phyloP scores from a whole-genome alignment of 75 land plant genomes.

The Picea sitchensis region DNA sequence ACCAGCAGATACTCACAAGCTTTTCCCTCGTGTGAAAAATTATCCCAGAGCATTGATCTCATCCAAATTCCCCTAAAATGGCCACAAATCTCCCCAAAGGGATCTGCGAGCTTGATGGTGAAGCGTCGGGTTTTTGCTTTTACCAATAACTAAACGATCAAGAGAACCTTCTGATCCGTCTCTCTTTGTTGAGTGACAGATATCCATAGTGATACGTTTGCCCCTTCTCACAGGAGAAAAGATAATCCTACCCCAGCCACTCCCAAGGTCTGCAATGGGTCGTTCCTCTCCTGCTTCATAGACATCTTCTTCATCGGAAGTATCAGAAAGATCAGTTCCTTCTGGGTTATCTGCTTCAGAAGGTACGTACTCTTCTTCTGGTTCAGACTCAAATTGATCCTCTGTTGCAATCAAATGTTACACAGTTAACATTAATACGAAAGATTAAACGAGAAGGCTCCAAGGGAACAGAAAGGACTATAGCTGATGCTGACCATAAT shows the following conservation, averaged over 20 bases:
- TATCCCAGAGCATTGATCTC: background rate
- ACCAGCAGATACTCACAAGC: background rate
- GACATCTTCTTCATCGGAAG: conserved; percentile 32
- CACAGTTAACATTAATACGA: background rate
- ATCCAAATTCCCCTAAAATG: conserved; percentile 19
- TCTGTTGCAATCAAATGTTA: conserved; percentile 18
- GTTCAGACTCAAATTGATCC: conserved; percentile 26
- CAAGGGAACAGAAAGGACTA: background rate
- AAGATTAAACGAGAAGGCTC: background rate
- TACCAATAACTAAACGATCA: conserved; percentile 54
- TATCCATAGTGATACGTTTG: conserved; percentile 49
- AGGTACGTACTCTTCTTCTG: conserved; percentile 13
- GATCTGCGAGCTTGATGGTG: conserved; percentile 76
- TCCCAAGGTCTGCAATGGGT: conserved; percentile 59
- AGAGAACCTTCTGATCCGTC: conserved; percentile 79
- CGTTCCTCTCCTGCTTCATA: conserved; percentile 24
- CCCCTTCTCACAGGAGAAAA: conserved; percentile 68
- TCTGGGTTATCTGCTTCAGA: conserved; percentile 24
- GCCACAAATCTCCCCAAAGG: conserved; percentile 92
- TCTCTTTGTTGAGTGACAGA: conserved; percentile 62
- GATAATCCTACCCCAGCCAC: conserved; percentile 92
- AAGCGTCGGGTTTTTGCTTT: conserved; percentile 47
- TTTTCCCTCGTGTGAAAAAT: background rate
- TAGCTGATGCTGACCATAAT: conserved; percentile 32
- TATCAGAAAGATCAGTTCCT: conserved; percentile 40